These are phyloP conservation scores for Holtermannia corniformis DNA, from an alignment of 768 basidiomycete genomes.

Conservation along the genomic window DNA sequence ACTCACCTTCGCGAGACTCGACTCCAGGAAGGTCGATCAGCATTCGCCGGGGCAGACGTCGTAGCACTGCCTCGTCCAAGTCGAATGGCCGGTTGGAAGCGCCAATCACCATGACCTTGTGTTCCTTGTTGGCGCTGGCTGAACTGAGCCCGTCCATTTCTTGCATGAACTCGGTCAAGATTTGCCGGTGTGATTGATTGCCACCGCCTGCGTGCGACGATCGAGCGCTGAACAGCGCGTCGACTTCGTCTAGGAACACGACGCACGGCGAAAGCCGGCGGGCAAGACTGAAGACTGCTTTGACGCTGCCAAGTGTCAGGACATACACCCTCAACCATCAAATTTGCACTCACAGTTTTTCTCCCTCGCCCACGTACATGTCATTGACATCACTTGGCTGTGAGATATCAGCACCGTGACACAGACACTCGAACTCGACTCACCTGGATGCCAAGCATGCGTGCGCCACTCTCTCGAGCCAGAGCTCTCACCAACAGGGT, in stretches of 20 bases:
- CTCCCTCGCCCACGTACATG: conserved; percentile 48
- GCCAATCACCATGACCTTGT: conserved; percentile 80
- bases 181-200: conserved; percentile 71
- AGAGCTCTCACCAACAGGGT: conserved; percentile 80
- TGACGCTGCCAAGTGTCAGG: conserved; percentile 47
- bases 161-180: conserved; percentile 46
- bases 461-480: conserved; percentile 84
- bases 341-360: conserved; percentile 30
- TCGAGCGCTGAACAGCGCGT: conserved; percentile 82
- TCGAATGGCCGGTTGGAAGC: conserved; percentile 65
- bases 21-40: conserved; percentile 82
- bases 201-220: conserved; percentile 61
- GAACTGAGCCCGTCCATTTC: conserved; percentile 80
- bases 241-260: conserved; percentile 89
- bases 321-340: neutral
- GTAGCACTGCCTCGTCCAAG: conserved; percentile 67
- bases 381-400: conserved; percentile 91
- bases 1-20: conserved; percentile 70
- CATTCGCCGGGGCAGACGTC: conserved; percentile 74
- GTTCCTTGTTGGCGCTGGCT: conserved; percentile 59
- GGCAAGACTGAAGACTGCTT: conserved; percentile 78
- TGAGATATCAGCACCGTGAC: neutral
- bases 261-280: conserved; percentile 80
- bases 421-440: neutral
- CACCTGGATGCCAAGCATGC: conserved; percentile 69